Conservation (phyloP, 495 filamentous ascomycete genomes). For the Aspergillus ellipticus region DNA sequence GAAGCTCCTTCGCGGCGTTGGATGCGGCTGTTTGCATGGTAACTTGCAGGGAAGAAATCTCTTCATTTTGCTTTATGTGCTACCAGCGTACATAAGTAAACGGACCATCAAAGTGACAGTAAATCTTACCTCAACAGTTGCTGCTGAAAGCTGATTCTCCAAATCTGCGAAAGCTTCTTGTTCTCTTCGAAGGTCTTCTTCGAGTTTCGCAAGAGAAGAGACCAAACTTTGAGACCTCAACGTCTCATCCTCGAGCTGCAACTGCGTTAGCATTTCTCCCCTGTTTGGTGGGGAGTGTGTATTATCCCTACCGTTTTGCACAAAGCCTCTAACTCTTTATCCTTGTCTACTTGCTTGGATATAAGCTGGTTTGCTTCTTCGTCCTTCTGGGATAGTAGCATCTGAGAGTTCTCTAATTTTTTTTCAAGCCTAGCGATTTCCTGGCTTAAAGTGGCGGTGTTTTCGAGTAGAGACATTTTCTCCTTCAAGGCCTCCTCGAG, state of each 20-base stretch:
- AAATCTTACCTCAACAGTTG: constrained; percentile 23
- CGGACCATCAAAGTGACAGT: not conserved
- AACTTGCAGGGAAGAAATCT: constrained; percentile 22
- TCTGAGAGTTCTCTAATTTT: constrained; percentile 15
- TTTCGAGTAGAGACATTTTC: constrained; percentile 14
- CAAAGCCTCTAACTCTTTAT: constrained; percentile 16
- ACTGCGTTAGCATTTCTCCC: constrained; percentile 8
- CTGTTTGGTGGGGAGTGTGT: not conserved
- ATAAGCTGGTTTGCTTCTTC: constrained; percentile 23
- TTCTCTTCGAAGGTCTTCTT: constrained; percentile 20
- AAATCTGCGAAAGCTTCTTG: constrained; percentile 14
- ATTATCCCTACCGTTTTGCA: constrained; percentile 28
- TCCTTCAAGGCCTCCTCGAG: constrained; percentile 21
- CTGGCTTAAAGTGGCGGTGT: constrained; percentile 12
- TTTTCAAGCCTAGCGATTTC: constrained; percentile 18
- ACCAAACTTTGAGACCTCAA: constrained; percentile 20
- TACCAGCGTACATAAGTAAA: constrained; percentile 10
- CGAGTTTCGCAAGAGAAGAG: constrained; percentile 18
- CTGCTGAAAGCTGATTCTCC: constrained; percentile 5
- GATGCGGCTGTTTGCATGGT: constrained; percentile 24
- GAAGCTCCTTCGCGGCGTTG: constrained; percentile 28
- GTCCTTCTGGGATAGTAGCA: constrained; percentile 23
- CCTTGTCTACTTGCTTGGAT: constrained; percentile 18
- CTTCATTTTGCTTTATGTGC: constrained; percentile 22
- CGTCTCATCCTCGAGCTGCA: constrained; percentile 14